Conservation (phyloP, 2,329 filamentous ascomycete genomes). For the Cylindrodendrum hubeiense region DNA sequence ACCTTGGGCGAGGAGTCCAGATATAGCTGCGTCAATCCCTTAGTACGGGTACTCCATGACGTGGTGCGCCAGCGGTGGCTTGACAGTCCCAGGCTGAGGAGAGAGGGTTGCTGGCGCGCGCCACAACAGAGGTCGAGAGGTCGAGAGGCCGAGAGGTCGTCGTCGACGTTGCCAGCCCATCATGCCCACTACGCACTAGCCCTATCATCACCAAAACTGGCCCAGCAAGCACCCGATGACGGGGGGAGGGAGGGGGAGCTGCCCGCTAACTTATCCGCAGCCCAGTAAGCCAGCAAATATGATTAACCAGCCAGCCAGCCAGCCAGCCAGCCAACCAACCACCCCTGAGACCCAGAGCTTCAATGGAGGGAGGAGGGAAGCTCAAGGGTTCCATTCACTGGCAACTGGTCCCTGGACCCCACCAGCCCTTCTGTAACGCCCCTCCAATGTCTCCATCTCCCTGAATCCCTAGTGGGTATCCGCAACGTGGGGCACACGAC, state of each 20-base stretch:
- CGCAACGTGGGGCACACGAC: constrained; percentile 37
- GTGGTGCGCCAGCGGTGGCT: constrained; percentile 16
- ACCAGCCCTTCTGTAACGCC: constrained; percentile 17
- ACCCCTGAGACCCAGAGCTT: constrained; percentile 16
- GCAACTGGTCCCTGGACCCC: constrained; percentile 17
- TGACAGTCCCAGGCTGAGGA: constrained; percentile 7
- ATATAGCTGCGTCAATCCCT: neutral
- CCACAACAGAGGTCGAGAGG: neutral
- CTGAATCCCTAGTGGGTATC: constrained; percentile 33
- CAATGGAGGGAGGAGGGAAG: constrained; percentile 9
- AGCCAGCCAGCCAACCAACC: constrained; percentile 9
- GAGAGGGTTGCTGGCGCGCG: neutral
- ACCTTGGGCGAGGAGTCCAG: neutral
- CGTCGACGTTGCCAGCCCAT: constrained; percentile 12
- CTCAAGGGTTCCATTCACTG: constrained; percentile 8
- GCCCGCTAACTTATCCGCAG: neutral
- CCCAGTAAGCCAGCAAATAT: constrained; percentile 19
- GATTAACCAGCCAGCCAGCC: constrained; percentile 14
- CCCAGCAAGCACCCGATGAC: constrained; percentile 18
- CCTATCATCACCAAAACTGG: constrained; percentile 12
- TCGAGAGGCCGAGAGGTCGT: too few species aligned
- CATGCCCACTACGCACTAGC: constrained; percentile 10
- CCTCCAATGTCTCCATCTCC: constrained; percentile 24
- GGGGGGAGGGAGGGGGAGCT: constrained; percentile 4
- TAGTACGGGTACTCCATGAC: constrained; percentile 8